Percentiles rank a stretch among this genome's conserved stretches.
phyloP scores from a whole-genome alignment of 129 eudicot genomes.

The Chrysanthemum makinoi region DNA sequence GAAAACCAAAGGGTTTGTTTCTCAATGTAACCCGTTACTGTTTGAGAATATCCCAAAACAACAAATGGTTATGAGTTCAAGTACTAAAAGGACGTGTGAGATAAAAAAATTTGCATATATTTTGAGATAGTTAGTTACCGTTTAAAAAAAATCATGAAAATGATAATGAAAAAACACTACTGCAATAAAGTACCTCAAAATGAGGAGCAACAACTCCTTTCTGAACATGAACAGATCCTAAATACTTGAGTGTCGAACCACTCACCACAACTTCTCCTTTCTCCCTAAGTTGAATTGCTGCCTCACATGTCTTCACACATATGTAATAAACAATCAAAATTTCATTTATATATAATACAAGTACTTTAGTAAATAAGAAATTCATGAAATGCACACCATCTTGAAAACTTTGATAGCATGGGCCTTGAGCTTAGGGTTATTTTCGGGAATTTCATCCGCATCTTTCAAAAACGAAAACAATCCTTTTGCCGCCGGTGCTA shows the following conservation, averaged over 20 bases:
- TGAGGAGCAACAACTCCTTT: conserved; percentile 60
- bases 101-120: no score
- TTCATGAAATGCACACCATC: conserved; percentile 42
- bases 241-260: conserved; percentile 56
- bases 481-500: conserved; percentile 58
- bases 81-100: no score
- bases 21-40: no score
- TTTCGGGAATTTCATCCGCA: conserved; percentile 53
- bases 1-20: no score
- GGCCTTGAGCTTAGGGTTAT: conserved; percentile 73
- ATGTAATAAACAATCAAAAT: background rate
- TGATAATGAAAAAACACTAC: background rate
- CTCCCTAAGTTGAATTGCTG: conserved; percentile 69
- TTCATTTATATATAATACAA: background rate
- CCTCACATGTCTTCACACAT: conserved; percentile 50
- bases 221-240: conserved; percentile 62
- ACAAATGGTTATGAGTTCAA: no score
- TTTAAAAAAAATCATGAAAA: no score
- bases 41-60: no score
- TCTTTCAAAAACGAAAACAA: conserved; percentile 71
- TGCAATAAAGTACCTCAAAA: conserved; percentile 53
- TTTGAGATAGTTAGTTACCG: no score
- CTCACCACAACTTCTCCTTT: conserved; percentile 64
- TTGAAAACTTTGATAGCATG: conserved; percentile 78
- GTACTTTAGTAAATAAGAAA: background rate